Evolutionary conservation across 257 asterid genomes (phyloP), one percentile per base, ranked within the genome.

Genomic region (Plantago major): DNA sequence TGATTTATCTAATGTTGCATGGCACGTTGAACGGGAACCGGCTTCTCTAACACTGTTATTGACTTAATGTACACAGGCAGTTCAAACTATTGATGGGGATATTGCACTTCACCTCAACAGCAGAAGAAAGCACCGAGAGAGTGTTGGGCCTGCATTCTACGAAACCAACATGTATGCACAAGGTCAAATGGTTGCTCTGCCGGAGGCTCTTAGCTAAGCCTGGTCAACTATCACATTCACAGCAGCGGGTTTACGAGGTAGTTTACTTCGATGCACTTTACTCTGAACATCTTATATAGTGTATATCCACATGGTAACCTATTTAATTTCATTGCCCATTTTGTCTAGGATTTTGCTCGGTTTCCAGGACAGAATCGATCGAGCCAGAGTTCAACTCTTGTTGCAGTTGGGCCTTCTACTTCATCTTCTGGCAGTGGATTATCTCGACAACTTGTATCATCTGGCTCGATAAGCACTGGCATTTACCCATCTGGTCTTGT

Each of bases 181-280:
- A 71, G 88, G 90, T 67, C 93, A 81, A 76, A 79, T 85, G 81
- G 83, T 89, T 62, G 82, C 67, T 63, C 59, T 89, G 57, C 96
- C 99, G 4, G 99, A 93, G 69, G 90, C 95, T 48, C 99, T 89
- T 71, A 94, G 96, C 97, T 69, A 85, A 80, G 73, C 96, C 97
- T 62, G 97, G 99, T 42, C 94, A 88, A 62, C 72, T 93, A 58
- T 85, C 99, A 9, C 87, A 77, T 67, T 80, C 95, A 42, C 97
- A 89, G 78, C 97, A 93, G 83, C 84, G 95, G 66, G 97, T 93
- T 71, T 93, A 93, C 66, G 96, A 93, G 97, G 99, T 85, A 63
- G 63, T 66, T 46, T 55, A 18, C 61, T 69, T 62, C 30, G 68
- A 50, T 40, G 28, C 33, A 37, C 76, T 18, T 49, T 46, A 66